phyloP scores from a whole-genome alignment of 2,329 filamentous ascomycete species.

The Phyllosticta capitalensis region DNA sequence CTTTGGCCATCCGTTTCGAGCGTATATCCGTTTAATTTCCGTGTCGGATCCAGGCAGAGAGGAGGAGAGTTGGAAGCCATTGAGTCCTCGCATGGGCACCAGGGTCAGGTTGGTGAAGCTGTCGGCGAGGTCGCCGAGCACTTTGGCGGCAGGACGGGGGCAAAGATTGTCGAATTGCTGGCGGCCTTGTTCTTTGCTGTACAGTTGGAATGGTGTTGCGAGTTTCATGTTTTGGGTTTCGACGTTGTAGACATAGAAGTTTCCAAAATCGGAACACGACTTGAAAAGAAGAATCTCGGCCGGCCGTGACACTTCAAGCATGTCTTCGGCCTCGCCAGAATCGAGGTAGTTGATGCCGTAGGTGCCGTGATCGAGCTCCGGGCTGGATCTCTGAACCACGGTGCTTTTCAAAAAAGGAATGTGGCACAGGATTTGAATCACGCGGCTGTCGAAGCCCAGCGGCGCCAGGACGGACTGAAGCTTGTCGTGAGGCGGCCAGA shows the following conservation, averaged over 20 bases:
- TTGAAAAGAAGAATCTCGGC: slow-evolving; percentile 7
- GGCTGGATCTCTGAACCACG: slow-evolving; percentile 93
- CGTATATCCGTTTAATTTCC: slow-evolving; percentile 7
- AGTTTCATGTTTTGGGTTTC: slow-evolving; percentile 2
- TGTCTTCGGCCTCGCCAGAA: slow-evolving; percentile 7
- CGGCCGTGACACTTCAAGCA: slow-evolving; percentile 1
- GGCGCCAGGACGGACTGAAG: neutral
- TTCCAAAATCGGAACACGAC: slow-evolving; percentile 8
- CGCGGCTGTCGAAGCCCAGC: slow-evolving; percentile 1
- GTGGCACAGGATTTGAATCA: slow-evolving; percentile 5
- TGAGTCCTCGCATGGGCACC: slow-evolving; percentile 4
- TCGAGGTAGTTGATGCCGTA: slow-evolving; percentile 11
- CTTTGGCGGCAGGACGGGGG: neutral
- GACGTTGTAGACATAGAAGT: slow-evolving; percentile 8
- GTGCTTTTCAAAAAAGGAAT: slow-evolving; percentile 44
- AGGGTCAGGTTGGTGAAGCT: slow-evolving; percentile 3
- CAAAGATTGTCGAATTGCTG: neutral
- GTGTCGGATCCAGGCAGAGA: slow-evolving; percentile 8
- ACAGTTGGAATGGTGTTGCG: slow-evolving; percentile 5
- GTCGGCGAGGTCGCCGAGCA: slow-evolving; percentile 3
- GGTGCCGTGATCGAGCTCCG: slow-evolving; percentile 63
- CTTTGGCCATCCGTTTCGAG: slow-evolving; percentile 7
- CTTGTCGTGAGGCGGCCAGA: slow-evolving; percentile 10
- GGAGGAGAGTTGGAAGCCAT: slow-evolving; percentile 5
- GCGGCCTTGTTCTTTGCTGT: slow-evolving; percentile 4